Percentiles rank a stretch among this genome's conserved stretches.
Conservation (phyloP, 2,329 filamentous ascomycete species). For the Thelonectria blattea region DNA sequence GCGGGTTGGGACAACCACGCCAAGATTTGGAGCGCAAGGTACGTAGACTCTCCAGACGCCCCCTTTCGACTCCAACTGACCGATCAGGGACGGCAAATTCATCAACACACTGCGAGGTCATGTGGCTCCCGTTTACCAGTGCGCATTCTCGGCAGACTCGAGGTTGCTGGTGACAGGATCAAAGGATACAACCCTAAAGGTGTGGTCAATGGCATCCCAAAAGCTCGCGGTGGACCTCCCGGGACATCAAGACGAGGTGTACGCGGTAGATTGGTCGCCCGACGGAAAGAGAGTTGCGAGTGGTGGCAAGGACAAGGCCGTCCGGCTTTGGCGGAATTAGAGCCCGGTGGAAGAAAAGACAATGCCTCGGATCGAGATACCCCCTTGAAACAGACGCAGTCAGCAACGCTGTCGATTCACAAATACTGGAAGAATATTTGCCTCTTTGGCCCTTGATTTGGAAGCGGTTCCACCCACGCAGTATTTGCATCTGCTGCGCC, state of each 20-base stretch:
- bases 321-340: constrained; percentile 70
- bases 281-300: constrained; percentile 89
- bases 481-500: too few species aligned
- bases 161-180: constrained; percentile 85
- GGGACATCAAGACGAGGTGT: constrained; percentile 91
- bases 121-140: constrained; percentile 89
- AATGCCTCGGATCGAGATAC: constrained; percentile 27
- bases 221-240: constrained; percentile 84
- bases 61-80: constrained; percentile 22
- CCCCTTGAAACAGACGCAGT: constrained; percentile 26
- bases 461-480: constrained; percentile 21
- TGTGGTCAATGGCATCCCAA: constrained; percentile 88
- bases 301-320: constrained; percentile 89
- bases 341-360: constrained; percentile 22
- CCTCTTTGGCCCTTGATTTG: constrained; percentile 19
- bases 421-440: constrained; percentile 12
- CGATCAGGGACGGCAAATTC: constrained; percentile 70
- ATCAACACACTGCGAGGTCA: constrained; percentile 88
- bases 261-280: constrained; percentile 92
- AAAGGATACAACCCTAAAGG: constrained; percentile 92
- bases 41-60: constrained; percentile 41
- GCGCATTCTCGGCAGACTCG: constrained; percentile 90
- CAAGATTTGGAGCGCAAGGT: constrained; percentile 85
- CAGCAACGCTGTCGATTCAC: constrained; percentile 20
- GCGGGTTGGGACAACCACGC: constrained; percentile 94